These are phyloP conservation scores for Asterophora lycoperdoides DNA, from an alignment of 768 basidiomycete genomes.

Conservation along the genomic window DNA sequence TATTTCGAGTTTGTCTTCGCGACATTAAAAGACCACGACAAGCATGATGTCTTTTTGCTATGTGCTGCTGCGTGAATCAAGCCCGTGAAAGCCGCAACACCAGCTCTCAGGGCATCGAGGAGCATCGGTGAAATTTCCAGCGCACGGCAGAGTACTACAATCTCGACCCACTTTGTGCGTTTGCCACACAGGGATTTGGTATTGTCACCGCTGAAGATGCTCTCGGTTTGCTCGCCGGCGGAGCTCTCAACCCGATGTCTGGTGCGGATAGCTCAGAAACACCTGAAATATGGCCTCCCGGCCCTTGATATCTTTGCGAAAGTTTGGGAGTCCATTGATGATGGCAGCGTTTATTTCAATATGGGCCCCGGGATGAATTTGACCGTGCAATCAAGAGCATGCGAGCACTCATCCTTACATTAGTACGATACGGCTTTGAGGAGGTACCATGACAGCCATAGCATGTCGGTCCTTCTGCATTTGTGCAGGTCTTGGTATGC, in stretches of 20 bases:
- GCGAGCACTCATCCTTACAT: conserved; percentile 3
- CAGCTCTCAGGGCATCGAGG: conserved; percentile 52
- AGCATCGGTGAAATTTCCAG: conserved; percentile 73
- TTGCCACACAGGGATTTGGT: conserved; percentile 93
- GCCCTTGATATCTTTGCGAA: conserved; percentile 88
- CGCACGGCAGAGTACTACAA: conserved; percentile 87
- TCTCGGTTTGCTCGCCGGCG: conserved; percentile 63
- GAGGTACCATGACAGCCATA: conserved; percentile 70
- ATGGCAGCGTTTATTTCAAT: conserved; percentile 88
- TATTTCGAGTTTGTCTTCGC: conserved; percentile 80
- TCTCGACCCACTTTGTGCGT: conserved; percentile 79
- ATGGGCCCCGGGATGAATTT: conserved; percentile 92
- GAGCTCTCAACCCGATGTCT: conserved; percentile 41
- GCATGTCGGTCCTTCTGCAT: conserved; percentile 75
- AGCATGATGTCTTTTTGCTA: conserved; percentile 86
- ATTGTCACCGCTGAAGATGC: conserved; percentile 93
- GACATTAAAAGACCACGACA: conserved; percentile 82
- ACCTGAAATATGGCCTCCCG: conserved; percentile 73
- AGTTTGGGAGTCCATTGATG: conserved; percentile 78
- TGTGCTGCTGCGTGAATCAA: conserved; percentile 84
- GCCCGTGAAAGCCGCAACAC: conserved; percentile 79
- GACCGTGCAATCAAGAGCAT: conserved; percentile 96
- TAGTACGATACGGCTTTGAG: conserved; percentile 92
- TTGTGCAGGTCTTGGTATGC: conserved; percentile 92
- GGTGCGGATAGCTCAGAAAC: conserved; percentile 55